Conservation (phyloP, 1,139 yeast species). For the Debaryomyces sp. region DNA sequence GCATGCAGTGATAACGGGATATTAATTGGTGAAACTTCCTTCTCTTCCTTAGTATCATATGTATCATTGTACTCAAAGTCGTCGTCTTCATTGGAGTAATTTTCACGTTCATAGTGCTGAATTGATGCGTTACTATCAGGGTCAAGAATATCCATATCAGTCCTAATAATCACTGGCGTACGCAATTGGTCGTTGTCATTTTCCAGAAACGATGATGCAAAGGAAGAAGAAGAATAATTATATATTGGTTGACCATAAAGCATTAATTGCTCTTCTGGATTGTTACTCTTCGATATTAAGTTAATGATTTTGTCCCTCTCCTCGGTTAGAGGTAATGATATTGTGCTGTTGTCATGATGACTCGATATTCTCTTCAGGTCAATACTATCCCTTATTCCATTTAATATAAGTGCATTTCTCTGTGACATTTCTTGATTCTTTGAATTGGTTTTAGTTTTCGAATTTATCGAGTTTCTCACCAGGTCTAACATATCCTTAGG, state of each 20-base stretch:
- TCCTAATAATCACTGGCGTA: conserved; percentile 5
- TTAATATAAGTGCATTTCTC: conserved; percentile 18
- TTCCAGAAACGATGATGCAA: conserved; percentile 18
- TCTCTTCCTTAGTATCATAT: conserved; percentile 2
- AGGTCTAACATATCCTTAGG: conserved; percentile 33
- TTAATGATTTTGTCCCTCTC: conserved; percentile 7
- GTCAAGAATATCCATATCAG: conserved; percentile 1
- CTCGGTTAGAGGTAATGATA: conserved; percentile 9
- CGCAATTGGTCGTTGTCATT: conserved; percentile 11
- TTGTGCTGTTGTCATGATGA: conserved; percentile 2
- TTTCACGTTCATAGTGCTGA: conserved; percentile 9
- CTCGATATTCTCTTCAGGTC: conserved; percentile 23
- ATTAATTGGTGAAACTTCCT: conserved; percentile 5
- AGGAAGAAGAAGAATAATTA: conserved; percentile 16
- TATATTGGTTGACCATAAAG: conserved; percentile 2
- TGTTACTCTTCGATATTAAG: conserved; percentile 6
- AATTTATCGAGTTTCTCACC: conserved; percentile 27
- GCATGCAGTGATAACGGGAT: conserved; percentile 10
- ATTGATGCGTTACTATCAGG: conserved; percentile 6
- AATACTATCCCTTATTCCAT: conserved; percentile 31
- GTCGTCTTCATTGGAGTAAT: conserved; percentile 7
- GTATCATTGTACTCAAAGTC: conserved; percentile 7
- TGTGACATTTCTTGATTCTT: conserved; percentile 11
- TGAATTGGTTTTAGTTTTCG: conserved; percentile 19
- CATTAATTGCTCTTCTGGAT: conserved; percentile 1